These are phyloP conservation scores for Trypanosoma boissoni DNA, from an alignment of 208 protist species.

Conservation along the genomic window DNA sequence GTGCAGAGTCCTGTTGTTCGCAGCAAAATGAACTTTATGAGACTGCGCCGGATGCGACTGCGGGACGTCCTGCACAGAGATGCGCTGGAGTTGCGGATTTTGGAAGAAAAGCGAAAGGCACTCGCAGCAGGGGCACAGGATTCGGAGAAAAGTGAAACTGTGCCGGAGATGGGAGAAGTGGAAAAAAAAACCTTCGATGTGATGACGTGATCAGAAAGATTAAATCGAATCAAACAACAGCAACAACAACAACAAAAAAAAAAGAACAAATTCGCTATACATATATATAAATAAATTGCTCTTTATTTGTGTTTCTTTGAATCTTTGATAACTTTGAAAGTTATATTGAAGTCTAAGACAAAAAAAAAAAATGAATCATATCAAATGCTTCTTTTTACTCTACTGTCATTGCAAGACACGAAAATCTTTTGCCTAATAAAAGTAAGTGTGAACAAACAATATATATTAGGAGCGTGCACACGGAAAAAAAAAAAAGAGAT, in stretches of 20 bases:
- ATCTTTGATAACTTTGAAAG: no score
- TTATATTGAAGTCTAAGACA: no score
- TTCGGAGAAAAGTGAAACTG: neutral
- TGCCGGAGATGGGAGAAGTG: neutral
- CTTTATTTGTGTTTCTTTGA: neutral
- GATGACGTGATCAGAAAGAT: no score
- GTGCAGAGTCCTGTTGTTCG: slow-evolving; percentile 47
- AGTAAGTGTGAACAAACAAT: no score
- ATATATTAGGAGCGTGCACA: no score
- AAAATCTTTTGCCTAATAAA: no score
- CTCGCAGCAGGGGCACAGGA: slow-evolving; percentile 9
- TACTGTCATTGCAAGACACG: no score
- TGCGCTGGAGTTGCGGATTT: slow-evolving; percentile 60
- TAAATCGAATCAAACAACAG: no score
- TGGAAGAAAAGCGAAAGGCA: slow-evolving; percentile 52
- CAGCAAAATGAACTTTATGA: slow-evolving; percentile 81
- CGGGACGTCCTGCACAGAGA: slow-evolving; percentile 84
- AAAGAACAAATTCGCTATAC: slow-evolving; percentile 9
- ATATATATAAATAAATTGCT: neutral
- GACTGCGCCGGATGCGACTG: slow-evolving; percentile 71
- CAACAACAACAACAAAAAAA: slow-evolving; percentile 2
- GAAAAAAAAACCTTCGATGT: no score
- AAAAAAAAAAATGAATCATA: no score
- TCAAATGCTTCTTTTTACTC: no score
- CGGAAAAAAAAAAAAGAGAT: no score